Evolutionary conservation across 371 early-diverging fungal genomes (phyloP), one percentile per base, ranked within the genome.

Genomic region (Mucor indicus): DNA sequence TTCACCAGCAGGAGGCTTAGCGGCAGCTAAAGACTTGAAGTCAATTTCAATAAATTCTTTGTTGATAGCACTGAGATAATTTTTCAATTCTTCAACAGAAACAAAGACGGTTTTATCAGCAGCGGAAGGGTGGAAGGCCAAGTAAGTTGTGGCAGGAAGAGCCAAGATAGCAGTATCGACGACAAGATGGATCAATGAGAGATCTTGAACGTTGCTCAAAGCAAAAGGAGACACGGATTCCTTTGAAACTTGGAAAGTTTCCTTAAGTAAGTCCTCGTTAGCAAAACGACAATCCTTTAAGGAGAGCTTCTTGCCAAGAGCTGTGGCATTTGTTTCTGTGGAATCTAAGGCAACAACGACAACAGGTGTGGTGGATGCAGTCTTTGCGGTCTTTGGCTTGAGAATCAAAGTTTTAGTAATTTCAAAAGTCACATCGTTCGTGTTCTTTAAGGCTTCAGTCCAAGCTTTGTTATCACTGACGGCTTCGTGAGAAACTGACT

Each of bases 321-420:
- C 73, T 36, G 79, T 67, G 25, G 77, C 57, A 50, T 70, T 71
- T 20, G 77, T 77, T 46, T 71, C 68, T 29, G 83, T 74, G 22
- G 73, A 48, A 12, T 78, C 80, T 37, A 75, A 60, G 15, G 84
- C 83, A 51, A 86, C 57, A 20, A 85, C 79, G 35, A 86, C 57
- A 5, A 86, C 79, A 4, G 83, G 85, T 1, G 84, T 81, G 17
- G 74, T 67, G 24, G 78, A 53, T 16, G 81, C 84, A 1, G 77
- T 61, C 65, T 86, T 86, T 46, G 83, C 77, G 27, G 80, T 81
- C 72, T 86, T 86, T 29, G 87, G 87, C 76, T 86, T 86, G 40
- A 83, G 69, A 48, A 86, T 80, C 45, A 86, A 69, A 15, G 81
- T 81, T 57, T 86, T 85, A 55, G 84, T 80, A 15, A 71, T 47